Evolutionary conservation across 768 basidiomycete species (phyloP).

Genomic region (Lepiota subincarnata): DNA sequence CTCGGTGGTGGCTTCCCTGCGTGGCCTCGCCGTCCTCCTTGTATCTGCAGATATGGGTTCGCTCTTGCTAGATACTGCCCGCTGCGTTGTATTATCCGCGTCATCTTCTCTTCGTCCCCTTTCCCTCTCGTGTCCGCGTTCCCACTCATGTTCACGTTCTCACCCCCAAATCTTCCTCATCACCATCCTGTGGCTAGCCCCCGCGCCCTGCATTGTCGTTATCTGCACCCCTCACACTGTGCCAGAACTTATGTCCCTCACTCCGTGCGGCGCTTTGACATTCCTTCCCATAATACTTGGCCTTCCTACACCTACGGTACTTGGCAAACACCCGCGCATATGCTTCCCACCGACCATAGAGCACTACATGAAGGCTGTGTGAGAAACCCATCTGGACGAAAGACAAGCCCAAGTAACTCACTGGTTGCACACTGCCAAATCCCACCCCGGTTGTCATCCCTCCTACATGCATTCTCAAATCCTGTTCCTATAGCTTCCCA

Average conservation of each 20-base stretch:
- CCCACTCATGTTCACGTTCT: too few relatives aligned
- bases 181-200: slow-evolving; percentile 3
- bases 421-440: slow-evolving; percentile 98
- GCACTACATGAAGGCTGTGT: slow-evolving; percentile 46
- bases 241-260: slow-evolving; percentile 96
- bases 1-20: neutral
- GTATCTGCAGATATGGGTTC: neutral
- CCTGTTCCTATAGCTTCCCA: slow-evolving; percentile 85
- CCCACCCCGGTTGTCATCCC: slow-evolving; percentile 90
- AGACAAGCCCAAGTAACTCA: slow-evolving; percentile 32
- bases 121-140: neutral
- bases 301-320: slow-evolving; percentile 92
- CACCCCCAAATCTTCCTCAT: slow-evolving; percentile 6
- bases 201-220: slow-evolving; percentile 29
- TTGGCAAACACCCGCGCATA: slow-evolving; percentile 96
- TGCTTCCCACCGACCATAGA: slow-evolving; percentile 92
- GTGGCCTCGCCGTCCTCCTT: neutral
- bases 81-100: slow-evolving; percentile 6
- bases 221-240: slow-evolving; percentile 57
- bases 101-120: slow-evolving; percentile 8
- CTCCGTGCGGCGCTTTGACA: slow-evolving; percentile 97
- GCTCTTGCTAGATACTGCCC: neutral
- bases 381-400: slow-evolving; percentile 4
- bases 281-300: slow-evolving; percentile 97
- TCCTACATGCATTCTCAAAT: slow-evolving; percentile 94